phyloP scores from a whole-genome alignment of 768 basidiomycete species.

The Sistotremastrum suecicum region DNA sequence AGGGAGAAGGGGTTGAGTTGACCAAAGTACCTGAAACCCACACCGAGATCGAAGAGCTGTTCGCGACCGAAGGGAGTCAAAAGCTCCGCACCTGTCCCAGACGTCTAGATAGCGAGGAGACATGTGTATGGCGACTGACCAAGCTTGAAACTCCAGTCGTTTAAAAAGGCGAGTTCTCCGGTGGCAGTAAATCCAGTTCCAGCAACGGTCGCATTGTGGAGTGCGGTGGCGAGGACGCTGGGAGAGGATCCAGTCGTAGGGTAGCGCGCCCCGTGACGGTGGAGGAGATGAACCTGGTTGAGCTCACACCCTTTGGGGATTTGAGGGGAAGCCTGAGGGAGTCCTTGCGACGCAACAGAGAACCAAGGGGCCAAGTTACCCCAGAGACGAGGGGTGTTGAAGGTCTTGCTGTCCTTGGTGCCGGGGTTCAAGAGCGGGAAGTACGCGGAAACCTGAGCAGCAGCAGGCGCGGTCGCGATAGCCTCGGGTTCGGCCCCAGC shows the following conservation, averaged over 20 bases:
- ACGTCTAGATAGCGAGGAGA: background rate
- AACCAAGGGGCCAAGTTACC: slow-evolving; percentile 83
- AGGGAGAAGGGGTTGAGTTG: slow-evolving; percentile 22
- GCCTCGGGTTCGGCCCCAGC: slow-evolving; percentile 62
- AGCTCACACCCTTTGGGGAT: slow-evolving; percentile 56
- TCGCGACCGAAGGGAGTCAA: slow-evolving; percentile 85
- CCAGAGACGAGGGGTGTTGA: slow-evolving; percentile 66
- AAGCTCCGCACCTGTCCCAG: slow-evolving; percentile 17
- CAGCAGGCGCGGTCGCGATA: slow-evolving; percentile 56
- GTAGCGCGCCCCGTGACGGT: slow-evolving; percentile 68
- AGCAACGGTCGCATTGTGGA: slow-evolving; percentile 37
- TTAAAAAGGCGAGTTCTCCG: slow-evolving; percentile 61
- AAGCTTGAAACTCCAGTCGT: slow-evolving; percentile 44
- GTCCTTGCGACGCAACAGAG: slow-evolving; percentile 46
- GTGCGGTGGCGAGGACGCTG: slow-evolving; percentile 43
- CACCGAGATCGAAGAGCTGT: slow-evolving; percentile 68
- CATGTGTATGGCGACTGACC: background rate
- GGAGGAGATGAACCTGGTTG: slow-evolving; percentile 65
- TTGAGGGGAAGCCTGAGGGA: slow-evolving; percentile 64
- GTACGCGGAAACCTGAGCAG: slow-evolving; percentile 48
- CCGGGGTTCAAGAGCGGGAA: slow-evolving; percentile 22
- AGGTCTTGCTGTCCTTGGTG: slow-evolving; percentile 26
- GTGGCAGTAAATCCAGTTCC: slow-evolving; percentile 49
- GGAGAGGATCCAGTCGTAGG: slow-evolving; percentile 18
- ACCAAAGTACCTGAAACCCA: slow-evolving; percentile 64